phyloP scores from a whole-genome alignment of 2,329 filamentous ascomycete species.

The Xylaria sp. region DNA sequence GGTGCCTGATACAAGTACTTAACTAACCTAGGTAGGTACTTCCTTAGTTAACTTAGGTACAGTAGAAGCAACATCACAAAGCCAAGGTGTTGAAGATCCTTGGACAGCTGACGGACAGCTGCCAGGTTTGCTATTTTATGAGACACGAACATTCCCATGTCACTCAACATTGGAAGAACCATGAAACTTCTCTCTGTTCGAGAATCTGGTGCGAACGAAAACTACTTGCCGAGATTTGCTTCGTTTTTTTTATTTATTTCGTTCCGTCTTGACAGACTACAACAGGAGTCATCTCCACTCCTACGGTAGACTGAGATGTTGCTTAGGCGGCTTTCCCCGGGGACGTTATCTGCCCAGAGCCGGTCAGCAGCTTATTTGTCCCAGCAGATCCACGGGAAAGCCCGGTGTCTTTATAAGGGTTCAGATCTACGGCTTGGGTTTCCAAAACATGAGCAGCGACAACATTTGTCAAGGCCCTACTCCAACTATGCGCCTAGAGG shows the following conservation, averaged over 20 bases:
- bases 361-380: background rate
- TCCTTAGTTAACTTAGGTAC: too few relatives aligned
- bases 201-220: background rate
- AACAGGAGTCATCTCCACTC: background rate
- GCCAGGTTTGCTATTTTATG: background rate
- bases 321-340: constrained; percentile 5
- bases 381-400: background rate
- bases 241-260: background rate
- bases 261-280: background rate
- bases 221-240: too few relatives aligned
- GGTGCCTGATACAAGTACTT: too few relatives aligned
- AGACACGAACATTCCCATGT: background rate
- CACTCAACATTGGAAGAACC: background rate
- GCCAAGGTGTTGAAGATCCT: too few relatives aligned
- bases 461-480: constrained; percentile 9
- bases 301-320: constrained; percentile 12
- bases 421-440: background rate
- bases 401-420: background rate
- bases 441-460: background rate
- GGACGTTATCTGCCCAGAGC: constrained; percentile 3
- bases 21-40: background rate
- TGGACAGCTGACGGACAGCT: constrained; percentile 9
- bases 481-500: constrained; percentile 31
- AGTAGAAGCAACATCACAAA: too few relatives aligned
- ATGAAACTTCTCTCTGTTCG: background rate